Evolutionary conservation across 2,329 filamentous ascomycete species (phyloP).

Genomic region (Lasiodiplodia citricola): DNA sequence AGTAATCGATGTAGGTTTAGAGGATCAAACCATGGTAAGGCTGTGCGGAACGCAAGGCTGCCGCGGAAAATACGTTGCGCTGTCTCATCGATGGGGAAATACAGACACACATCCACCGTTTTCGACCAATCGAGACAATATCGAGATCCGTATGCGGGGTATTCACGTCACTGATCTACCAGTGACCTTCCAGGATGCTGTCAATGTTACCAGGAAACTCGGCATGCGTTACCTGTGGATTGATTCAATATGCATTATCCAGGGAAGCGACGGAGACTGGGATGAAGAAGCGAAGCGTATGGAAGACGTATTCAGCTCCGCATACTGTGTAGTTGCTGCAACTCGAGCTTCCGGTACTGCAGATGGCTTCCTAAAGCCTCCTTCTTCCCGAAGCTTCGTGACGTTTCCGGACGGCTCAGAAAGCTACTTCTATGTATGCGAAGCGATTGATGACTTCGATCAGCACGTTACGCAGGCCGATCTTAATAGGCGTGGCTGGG

Average conservation of each 20-base stretch:
- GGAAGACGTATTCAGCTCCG: conserved; percentile 22
- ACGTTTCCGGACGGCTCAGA: neutral
- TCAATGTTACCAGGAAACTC: conserved; percentile 29
- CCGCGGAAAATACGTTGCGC: neutral
- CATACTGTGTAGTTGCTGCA: conserved; percentile 26
- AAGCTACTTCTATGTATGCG: conserved; percentile 29
- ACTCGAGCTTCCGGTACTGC: neutral
- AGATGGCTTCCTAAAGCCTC: neutral
- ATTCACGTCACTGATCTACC: conserved; percentile 26
- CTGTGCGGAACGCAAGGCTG: neutral
- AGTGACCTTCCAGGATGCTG: conserved; percentile 33
- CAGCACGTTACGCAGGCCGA: conserved; percentile 30
- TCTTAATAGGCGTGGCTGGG: conserved; percentile 36
- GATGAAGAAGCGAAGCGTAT: conserved; percentile 18
- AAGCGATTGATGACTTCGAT: conserved; percentile 34
- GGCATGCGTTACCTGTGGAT: conserved; percentile 33
- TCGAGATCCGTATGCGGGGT: neutral
- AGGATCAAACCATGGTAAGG: neutral
- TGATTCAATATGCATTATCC: conserved; percentile 33
- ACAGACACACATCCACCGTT: neutral
- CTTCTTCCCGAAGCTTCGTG: neutral
- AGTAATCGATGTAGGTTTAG: neutral
- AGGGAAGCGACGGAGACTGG: conserved; percentile 24
- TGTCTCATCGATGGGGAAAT: conserved; percentile 6
- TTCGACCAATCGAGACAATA: neutral